These are phyloP conservation scores for Metschnikowia lochheadii DNA, from an alignment of 805 yeast genomes.

Conservation along the genomic window DNA sequence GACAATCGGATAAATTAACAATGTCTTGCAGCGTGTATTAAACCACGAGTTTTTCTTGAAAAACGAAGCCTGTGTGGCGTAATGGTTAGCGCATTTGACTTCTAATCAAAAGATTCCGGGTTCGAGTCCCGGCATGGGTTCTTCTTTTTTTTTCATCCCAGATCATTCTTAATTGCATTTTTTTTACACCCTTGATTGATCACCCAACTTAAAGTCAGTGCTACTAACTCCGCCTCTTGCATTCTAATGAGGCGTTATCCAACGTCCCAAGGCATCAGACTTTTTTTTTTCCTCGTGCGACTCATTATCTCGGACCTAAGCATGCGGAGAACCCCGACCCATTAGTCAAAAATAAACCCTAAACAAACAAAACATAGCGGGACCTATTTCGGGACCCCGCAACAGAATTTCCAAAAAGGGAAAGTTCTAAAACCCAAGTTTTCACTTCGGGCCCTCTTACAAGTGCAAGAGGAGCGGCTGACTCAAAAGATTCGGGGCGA, in stretches of 20 bases:
- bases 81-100: constrained; percentile 24
- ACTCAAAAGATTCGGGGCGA: constrained; percentile 16
- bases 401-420: no score
- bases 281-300: constrained; percentile 2
- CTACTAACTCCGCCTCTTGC: neutral
- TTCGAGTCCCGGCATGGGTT: constrained; percentile 24
- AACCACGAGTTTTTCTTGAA: neutral
- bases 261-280: neutral
- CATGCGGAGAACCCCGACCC: constrained; percentile 1
- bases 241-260: neutral
- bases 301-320: neutral
- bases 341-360: neutral
- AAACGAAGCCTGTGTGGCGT: constrained; percentile 19
- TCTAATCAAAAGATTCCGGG: constrained; percentile 24
- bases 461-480: neutral
- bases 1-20: no score
- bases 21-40: neutral
- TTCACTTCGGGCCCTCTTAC: no score
- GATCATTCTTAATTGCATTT: neutral
- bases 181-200: neutral
- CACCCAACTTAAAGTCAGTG: neutral
- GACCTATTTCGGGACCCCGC: neutral
- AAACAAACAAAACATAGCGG: neutral
- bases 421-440: no score
- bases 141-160: neutral